Evolutionary conservation across 2,329 filamentous ascomycete species (phyloP).

Genomic region (Diplodia mutila): DNA sequence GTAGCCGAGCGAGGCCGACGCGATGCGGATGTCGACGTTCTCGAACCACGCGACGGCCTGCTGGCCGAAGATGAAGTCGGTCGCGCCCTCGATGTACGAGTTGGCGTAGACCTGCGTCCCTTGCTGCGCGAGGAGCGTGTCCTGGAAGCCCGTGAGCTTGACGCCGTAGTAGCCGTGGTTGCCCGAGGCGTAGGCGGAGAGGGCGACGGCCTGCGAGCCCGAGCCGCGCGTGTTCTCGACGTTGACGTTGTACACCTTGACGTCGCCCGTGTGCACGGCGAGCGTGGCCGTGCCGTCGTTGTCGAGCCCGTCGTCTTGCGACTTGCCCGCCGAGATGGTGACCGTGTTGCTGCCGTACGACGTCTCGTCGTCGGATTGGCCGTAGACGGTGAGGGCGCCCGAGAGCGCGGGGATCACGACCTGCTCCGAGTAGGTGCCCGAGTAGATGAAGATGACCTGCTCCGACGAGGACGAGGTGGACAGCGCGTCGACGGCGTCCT

Average conservation of each 20-base stretch:
- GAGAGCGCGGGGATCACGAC: slow-evolving; percentile 54
- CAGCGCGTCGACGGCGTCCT: slow-evolving; percentile 59
- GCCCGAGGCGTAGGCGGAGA: slow-evolving; percentile 51
- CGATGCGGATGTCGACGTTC: slow-evolving; percentile 30
- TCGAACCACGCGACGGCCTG: slow-evolving; percentile 53
- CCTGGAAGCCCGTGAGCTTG: slow-evolving; percentile 58
- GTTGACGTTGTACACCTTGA: slow-evolving; percentile 64
- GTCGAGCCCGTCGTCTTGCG: slow-evolving; percentile 37
- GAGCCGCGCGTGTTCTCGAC: slow-evolving; percentile 49
- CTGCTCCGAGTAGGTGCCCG: slow-evolving; percentile 62
- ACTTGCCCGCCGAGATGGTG: slow-evolving; percentile 51
- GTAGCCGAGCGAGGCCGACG: slow-evolving; percentile 28
- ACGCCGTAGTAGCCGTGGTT: slow-evolving; percentile 60
- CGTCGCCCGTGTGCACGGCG: slow-evolving; percentile 49
- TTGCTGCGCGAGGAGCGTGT: slow-evolving; percentile 48
- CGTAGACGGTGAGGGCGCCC: slow-evolving; percentile 58
- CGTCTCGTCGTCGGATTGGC: slow-evolving; percentile 57
- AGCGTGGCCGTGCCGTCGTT: slow-evolving; percentile 58
- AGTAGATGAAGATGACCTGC: slow-evolving; percentile 63
- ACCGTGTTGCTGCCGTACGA: slow-evolving; percentile 60
- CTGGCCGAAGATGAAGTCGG: slow-evolving; percentile 62
- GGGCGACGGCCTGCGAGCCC: slow-evolving; percentile 50
- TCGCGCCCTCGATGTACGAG: slow-evolving; percentile 60
- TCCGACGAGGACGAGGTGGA: slow-evolving; percentile 50
- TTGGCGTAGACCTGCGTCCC: slow-evolving; percentile 60